Percentiles rank a stretch among this genome's conserved stretches.
Conservation (phyloP, 2,329 filamentous ascomycete species). For the Xylaria sp. region DNA sequence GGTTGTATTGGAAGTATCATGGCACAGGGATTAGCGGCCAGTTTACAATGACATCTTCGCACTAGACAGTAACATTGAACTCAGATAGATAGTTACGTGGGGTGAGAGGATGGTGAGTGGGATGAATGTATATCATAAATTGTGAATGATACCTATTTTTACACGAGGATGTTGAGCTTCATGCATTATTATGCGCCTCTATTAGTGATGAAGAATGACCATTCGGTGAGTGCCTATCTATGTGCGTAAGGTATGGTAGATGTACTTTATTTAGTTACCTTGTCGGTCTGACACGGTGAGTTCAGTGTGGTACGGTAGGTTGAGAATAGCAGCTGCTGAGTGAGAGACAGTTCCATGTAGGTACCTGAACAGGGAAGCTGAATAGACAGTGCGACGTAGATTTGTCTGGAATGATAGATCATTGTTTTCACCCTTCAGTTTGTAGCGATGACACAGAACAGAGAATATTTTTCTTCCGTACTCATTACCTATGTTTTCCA, state of each 20-base stretch:
- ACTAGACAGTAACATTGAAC: not conserved
- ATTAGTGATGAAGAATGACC: not conserved
- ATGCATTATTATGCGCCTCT: not conserved
- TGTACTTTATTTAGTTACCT: not conserved
- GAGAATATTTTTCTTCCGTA: too few species aligned
- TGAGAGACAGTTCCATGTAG: too few species aligned
- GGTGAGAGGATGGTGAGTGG: not conserved
- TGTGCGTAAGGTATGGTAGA: too few species aligned
- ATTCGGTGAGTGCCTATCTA: too few species aligned
- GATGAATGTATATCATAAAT: constrained; percentile 21
- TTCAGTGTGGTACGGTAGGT: too few species aligned
- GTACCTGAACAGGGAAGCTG: too few species aligned
- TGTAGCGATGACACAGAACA: too few species aligned
- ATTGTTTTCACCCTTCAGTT: too few species aligned
- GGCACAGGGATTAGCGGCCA: not conserved
- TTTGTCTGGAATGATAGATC: too few species aligned
- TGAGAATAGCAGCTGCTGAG: not conserved
- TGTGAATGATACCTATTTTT: constrained; percentile 27
- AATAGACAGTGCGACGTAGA: too few species aligned
- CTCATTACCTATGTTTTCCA: too few species aligned
- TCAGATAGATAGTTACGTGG: constrained; percentile 1
- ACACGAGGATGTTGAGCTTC: not conserved
- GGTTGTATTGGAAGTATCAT: constrained; percentile 1
- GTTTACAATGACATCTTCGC: constrained; percentile 8
- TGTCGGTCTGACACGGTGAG: not conserved